A percentile compares a stretch with the other conserved stretches of the same genome.
Conservation (phyloP, 177 flowering plant species). For the Vitis hybrid region DNA sequence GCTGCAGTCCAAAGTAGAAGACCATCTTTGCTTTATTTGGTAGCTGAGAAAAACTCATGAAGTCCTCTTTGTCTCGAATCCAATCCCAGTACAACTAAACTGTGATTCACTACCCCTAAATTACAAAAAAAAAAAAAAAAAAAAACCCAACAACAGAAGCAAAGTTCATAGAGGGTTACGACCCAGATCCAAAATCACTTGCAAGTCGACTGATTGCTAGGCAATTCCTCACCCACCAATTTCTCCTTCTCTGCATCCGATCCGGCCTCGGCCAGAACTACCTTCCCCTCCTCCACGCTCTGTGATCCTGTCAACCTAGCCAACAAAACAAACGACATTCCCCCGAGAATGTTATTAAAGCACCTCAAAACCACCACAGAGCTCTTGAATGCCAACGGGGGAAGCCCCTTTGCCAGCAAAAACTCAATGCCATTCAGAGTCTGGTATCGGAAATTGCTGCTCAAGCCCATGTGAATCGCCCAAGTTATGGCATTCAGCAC, state of each 20-base stretch:
- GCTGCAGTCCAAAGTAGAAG: too few species aligned
- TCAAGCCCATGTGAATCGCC: slow-evolving; percentile 86
- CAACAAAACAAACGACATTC: slow-evolving; percentile 72
- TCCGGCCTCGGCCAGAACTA: slow-evolving; percentile 12
- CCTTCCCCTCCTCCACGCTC: slow-evolving; percentile 33
- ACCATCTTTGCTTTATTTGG: too few species aligned
- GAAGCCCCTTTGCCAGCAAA: slow-evolving; percentile 54
- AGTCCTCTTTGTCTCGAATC: too few species aligned
- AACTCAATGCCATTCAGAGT: slow-evolving; percentile 78
- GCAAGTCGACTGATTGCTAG: slow-evolving; percentile 17
- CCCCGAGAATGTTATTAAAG: slow-evolving; percentile 78
- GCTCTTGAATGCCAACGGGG: slow-evolving; percentile 57
- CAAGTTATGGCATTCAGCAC: slow-evolving; percentile 72
- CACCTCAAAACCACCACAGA: slow-evolving; percentile 65
- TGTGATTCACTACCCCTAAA: too few species aligned
- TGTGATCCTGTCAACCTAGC: slow-evolving; percentile 87
- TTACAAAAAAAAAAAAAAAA: too few species aligned
- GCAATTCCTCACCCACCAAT: slow-evolving; percentile 26
- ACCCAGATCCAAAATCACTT: neutral
- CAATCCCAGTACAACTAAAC: too few species aligned
- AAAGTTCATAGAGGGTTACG: neutral
- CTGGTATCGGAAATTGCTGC: slow-evolving; percentile 83
- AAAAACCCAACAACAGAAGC: too few species aligned
- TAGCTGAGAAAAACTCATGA: too few species aligned
- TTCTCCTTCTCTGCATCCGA: slow-evolving; percentile 42